Evolutionary conservation across 352 stramenopile species (phyloP), one percentile per base, ranked within the genome.

Genomic region (Phytophthora cactorum): DNA sequence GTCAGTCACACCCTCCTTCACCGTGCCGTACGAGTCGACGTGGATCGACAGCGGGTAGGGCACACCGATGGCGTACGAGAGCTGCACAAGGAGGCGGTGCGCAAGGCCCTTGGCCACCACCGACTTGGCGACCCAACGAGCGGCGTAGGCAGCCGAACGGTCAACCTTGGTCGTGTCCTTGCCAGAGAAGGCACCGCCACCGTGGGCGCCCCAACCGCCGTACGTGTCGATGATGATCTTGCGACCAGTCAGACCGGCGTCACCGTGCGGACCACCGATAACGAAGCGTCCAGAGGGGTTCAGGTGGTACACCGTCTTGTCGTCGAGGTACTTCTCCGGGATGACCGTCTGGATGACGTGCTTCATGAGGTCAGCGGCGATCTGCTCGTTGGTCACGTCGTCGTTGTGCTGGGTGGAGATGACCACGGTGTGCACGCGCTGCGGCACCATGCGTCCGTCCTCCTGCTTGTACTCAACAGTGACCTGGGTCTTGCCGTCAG

Each of bases 151-250:
- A 38, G 96, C 98, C 57, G 95, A 99, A 44, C 98, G 94, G 88
- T 99, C 98, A 7, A 99, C 97, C 86, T 99, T 99, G 61, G 96
- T 99, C 47, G 96, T 97, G 84, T 99, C 97, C 89, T 99, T 99
- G 61, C 98, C 98, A 31, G 97, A 99, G 84, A 99, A 99, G 44
- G 98, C 97, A 77, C 98, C 98, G 57, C 98, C 98, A 77, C 98
- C 98, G 80, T 99, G 98, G 45, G 96, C 97, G 44, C 97, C 97
- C 97, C 98, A 99, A 64, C 98, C 98, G 52, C 98, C 98, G 82
- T 99, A 99, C 3, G 97, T 99, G 84, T 99, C 95, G n/a, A 98
- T 98, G 68, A 98, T 98, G 74, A 99, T 99, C 87, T 99, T 99
- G 51, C 98, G 91, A 61, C 98, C 98, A 27, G 98, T 99, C 2